phyloP scores from a whole-genome alignment of 2,329 filamentous ascomycete species.

The Stenocarpella maydis region DNA sequence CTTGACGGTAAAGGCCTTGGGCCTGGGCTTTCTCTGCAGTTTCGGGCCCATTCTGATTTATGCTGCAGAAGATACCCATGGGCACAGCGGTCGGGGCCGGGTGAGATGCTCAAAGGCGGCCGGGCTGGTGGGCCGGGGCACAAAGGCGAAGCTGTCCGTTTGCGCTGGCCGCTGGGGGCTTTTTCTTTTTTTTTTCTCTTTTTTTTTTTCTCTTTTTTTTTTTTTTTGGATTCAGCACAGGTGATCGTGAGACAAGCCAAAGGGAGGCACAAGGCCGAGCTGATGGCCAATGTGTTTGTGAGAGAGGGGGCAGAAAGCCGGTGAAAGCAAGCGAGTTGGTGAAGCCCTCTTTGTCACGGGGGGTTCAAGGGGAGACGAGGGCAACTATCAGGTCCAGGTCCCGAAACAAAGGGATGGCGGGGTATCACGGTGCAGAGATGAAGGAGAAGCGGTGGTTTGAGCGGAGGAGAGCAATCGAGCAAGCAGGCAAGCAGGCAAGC shows the following conservation, averaged over 20 bases:
- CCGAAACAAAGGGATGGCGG: not conserved
- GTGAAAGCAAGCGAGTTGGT: not conserved
- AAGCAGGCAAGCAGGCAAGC: no score
- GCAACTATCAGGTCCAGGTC: not conserved
- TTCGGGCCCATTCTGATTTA: conserved; percentile 32
- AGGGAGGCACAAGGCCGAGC: not conserved
- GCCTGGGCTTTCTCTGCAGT: conserved; percentile 25
- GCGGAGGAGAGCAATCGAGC: no score
- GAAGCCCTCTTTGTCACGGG: not conserved
- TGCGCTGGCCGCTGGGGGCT: conserved; percentile 10
- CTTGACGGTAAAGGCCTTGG: conserved; percentile 24
- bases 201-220: conserved; percentile 16
- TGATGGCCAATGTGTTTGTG: not conserved
- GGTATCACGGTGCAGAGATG: not conserved
- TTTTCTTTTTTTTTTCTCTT: conserved; percentile 17
- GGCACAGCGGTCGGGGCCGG: not conserved
- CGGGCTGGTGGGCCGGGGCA: conserved; percentile 5
- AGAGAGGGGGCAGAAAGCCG: not conserved
- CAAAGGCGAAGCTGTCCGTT: conserved; percentile 20
- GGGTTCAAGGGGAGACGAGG: not conserved
- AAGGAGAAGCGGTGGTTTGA: no score
- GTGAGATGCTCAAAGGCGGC: conserved; percentile 7
- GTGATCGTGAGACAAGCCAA: not conserved
- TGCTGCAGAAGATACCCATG: conserved; percentile 23
- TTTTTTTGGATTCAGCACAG: not conserved